Evolutionary conservation across 345 rosid species (phyloP), one percentile per base, ranked within the genome.

Genomic region (Geranium brycei): DNA sequence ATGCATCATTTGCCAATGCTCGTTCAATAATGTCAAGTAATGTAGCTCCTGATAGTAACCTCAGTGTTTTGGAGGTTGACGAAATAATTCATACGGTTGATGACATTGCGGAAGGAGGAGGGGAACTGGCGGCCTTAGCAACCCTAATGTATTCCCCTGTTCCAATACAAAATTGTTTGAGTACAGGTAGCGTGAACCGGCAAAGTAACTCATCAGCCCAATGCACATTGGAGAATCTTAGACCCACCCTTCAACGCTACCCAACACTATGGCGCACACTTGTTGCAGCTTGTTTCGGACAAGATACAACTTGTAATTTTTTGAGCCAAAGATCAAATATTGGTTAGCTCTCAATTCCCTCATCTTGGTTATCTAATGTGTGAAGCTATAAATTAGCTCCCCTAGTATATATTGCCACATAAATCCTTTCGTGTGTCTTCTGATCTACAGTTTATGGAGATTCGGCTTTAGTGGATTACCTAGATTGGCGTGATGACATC

Each of bases 61-160:
- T 82, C 57, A 76, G 58, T 80, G 77, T 71, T 69, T 70, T 73
- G 64, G 91, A 81, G 76, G 70, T 77, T 59, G 81, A 86, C 65
- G 89, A 86, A 64, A 79, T 81, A 69, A 82, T 90, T 77, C 81
- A 64, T 64, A 86, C 96, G 31, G 85, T 93, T 63, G 97, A 93
- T 73, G 99, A 93, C 77, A 88, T 93, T 66, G 97, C 95, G 3
- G 99, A 90, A 80, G 92, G 95, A 77, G 95, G 87, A 38, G 86
- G 91, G 67, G 96, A 90, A 81, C 68, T 93, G 91, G 97, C 96
- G 53, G 99, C 99, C 76, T 73, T 93, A 75, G 96, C 99, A 70
- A 93, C 99, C 76, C 81, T 93, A 71, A 83, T 93, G 96, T 81
- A 77, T 71, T 88, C 96, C 56, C 72, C 84, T 61, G 71, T 75